Base-by-base conservation (phyloP, 495 filamentous ascomycete genomes). In the Pyrenopolyporus hunteri region DNA sequence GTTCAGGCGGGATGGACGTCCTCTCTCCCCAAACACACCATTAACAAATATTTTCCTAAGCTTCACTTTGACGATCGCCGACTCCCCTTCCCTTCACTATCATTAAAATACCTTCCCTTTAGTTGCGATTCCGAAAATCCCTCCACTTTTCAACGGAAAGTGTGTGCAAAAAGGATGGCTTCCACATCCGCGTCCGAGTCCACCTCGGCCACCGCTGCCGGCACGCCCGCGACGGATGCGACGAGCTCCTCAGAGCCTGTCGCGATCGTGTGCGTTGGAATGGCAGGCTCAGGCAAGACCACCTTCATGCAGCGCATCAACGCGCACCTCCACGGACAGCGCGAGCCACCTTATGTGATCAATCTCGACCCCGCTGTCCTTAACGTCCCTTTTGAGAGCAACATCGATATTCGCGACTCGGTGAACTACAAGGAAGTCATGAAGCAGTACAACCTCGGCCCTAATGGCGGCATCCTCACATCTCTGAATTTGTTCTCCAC, bases 341-440 rank as follows among this genome's bases (percentile, higher is more conserved):
- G 83, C 44, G 79, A 83, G 6, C 85, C 87, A 0, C 93, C 92
- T 13, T 99, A 99, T 73, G 90, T 98, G 36, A 86, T 99, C 57
- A 99, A 99, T 74, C 88, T 99, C 37, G 94, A 99, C 73, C 94
- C 94, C 4, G 94, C 95, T 31, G 93, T 99, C 23, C 85, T 89
- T 55, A 89, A 85, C 54, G 88, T 97, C n/a, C 95, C 94, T n/a
- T 99, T 97, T 74, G 91, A 96, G 57, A 85, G 85, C 77, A 98
- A 99, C 75, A 97, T 99, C 79, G 94, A 99, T 74, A 99, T 99
- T 67, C 91, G 95, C 56, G 95, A 99, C 75, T 92, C 88, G 22
- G 91, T 99, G 69, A 96, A 99, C 78, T 99, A 99, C 82, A 95
- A 96, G 73, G 93, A 99, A 74, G 94, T 99, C 60, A 99, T 99